Conservation (phyloP, 2,329 filamentous ascomycete genomes). For the Thielaviopsis euricoi region DNA sequence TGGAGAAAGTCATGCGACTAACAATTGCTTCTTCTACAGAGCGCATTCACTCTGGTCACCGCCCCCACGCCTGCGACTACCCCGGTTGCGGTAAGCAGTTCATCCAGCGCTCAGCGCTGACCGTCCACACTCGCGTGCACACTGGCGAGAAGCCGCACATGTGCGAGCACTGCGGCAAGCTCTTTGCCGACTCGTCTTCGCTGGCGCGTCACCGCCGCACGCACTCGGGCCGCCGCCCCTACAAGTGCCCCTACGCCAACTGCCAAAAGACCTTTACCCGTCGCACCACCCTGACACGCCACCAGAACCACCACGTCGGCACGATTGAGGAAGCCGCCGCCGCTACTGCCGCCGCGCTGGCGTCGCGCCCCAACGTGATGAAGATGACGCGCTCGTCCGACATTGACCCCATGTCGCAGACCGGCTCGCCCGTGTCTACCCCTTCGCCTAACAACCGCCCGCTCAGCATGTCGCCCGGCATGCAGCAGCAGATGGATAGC, state of each 20-base stretch:
- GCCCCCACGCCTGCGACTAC: slow-evolving; percentile 84
- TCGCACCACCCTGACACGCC: slow-evolving; percentile 82
- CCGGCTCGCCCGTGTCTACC: slow-evolving; percentile 59
- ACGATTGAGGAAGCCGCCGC: slow-evolving; percentile 87
- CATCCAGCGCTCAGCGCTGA: slow-evolving; percentile 89
- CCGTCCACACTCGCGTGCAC: slow-evolving; percentile 87
- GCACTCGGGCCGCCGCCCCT: slow-evolving; percentile 87
- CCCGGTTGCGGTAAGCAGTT: slow-evolving; percentile 87
- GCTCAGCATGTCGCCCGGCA: slow-evolving; percentile 62
- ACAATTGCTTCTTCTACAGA: slow-evolving; percentile 39
- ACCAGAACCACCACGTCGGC: slow-evolving; percentile 90
- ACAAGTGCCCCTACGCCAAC: slow-evolving; percentile 93
- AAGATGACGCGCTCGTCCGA: slow-evolving; percentile 40
- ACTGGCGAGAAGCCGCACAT: slow-evolving; percentile 97
- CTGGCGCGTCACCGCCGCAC: slow-evolving; percentile 86
- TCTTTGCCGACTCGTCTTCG: slow-evolving; percentile 91
- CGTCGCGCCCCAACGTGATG: slow-evolving; percentile 29
- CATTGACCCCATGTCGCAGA: slow-evolving; percentile 53
- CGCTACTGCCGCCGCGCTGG: slow-evolving; percentile 73
- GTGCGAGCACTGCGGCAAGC: slow-evolving; percentile 95
- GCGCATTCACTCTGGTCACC: slow-evolving; percentile 81
- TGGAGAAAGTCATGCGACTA: slow-evolving; percentile 13
- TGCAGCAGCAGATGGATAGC: slow-evolving; percentile 37
- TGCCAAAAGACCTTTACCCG: slow-evolving; percentile 98
- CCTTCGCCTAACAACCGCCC: slow-evolving; percentile 69